These are phyloP conservation scores for Adansonia madagascariensis DNA, from an alignment of 441 rosid species.

Conservation along the genomic window DNA sequence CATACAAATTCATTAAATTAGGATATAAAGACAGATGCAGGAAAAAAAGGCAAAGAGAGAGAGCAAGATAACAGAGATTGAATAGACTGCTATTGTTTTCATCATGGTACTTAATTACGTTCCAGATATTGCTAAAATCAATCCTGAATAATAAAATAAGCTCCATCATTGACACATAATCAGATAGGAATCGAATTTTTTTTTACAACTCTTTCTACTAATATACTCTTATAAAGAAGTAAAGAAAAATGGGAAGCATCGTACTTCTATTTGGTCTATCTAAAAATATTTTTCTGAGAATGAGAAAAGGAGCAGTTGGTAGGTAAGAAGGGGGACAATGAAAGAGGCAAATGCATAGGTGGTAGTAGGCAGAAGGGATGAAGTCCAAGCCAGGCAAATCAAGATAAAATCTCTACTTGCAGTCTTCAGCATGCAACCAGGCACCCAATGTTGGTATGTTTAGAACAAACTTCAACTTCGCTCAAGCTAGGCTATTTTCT, in stretches of 20 bases:
- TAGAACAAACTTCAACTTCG: neutral
- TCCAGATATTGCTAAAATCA: neutral
- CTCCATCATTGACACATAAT: neutral
- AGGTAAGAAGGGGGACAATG: neutral
- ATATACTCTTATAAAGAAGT: neutral
- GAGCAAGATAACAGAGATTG: neutral
- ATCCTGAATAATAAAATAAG: neutral
- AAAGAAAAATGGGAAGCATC: neutral
- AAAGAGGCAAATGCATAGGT: neutral
- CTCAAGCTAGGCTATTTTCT: neutral
- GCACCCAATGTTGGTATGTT: neutral
- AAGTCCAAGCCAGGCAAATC: conserved; percentile 1
- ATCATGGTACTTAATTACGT: neutral
- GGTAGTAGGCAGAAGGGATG: neutral
- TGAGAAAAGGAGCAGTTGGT: neutral
- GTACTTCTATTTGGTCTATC: neutral
- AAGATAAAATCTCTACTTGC: neutral
- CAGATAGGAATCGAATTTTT: neutral
- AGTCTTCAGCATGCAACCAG: neutral
- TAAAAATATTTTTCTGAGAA: neutral
- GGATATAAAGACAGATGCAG: neutral
- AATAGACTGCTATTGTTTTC: neutral
- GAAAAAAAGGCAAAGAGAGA: neutral
- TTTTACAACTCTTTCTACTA: neutral
- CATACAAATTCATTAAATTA: neutral